Percentiles rank a stretch among this genome's conserved stretches.
Evolutionary conservation across 1,284 basidiomycete genomes (phyloP).

Genomic region (Peniophora sp.): DNA sequence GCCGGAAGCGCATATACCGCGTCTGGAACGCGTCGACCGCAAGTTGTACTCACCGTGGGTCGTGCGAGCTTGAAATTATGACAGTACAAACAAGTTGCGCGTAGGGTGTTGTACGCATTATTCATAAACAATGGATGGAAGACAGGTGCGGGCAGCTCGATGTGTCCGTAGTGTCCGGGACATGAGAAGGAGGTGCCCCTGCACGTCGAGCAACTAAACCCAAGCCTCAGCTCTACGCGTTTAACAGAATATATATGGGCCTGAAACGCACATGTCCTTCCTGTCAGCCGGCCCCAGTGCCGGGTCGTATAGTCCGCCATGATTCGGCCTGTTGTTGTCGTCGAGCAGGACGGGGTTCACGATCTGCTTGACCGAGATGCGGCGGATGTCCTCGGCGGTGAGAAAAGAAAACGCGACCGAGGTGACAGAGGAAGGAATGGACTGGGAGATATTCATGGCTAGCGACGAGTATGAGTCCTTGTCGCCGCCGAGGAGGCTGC

Average conservation of each 20-base stretch:
- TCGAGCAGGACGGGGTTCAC: constrained; percentile 92
- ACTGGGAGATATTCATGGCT: constrained; percentile 88
- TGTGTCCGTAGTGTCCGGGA: constrained; percentile 99
- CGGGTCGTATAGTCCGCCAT: constrained; percentile 93
- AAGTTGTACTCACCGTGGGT: constrained; percentile 52
- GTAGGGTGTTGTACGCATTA: constrained; percentile 85
- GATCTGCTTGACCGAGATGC: constrained; percentile 96
- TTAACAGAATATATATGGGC: constrained; percentile 1
- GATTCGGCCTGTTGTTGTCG: constrained; percentile 88
- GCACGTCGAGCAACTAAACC: constrained; percentile 89
- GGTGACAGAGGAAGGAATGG: constrained; percentile 78
- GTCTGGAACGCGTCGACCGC: too few species aligned
- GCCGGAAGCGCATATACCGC: too few species aligned
- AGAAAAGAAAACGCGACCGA: constrained; percentile 95
- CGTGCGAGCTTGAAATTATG: constrained; percentile 85
- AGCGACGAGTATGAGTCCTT: background rate
- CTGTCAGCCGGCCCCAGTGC: constrained; percentile 86
- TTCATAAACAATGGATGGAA: constrained; percentile 97
- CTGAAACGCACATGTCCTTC: constrained; percentile 72
- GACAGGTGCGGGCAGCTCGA: constrained; percentile 92
- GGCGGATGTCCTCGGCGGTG: constrained; percentile 82
- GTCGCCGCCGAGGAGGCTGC: background rate
- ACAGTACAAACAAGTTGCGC: constrained; percentile 93
- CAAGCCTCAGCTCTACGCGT: background rate
- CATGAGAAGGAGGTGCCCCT: constrained; percentile 88